Percentiles rank a stretch among this genome's conserved stretches.
Conservation (phyloP, 2,329 filamentous ascomycete genomes). For the Colletotrichum sp. region DNA sequence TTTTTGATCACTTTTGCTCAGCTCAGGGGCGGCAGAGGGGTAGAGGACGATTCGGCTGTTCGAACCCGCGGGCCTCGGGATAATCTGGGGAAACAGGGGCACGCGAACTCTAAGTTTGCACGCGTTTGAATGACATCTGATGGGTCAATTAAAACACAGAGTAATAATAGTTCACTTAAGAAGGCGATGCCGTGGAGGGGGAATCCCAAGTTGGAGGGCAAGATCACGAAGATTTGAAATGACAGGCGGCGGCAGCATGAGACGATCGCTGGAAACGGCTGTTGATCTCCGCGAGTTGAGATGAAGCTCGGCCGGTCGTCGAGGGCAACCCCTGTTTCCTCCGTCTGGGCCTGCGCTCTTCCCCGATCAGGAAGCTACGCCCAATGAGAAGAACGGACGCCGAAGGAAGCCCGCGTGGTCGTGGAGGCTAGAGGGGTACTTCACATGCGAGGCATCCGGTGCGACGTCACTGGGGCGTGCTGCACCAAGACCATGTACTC, state of each 20-base stretch:
- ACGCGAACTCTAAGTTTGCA: not conserved
- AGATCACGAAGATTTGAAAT: conserved; percentile 16
- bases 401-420: not conserved
- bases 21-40: not conserved
- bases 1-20: not conserved
- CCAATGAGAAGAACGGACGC: not conserved
- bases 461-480: not conserved
- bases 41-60: not conserved
- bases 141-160: not conserved
- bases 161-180: not conserved
- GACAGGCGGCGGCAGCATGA: conserved; percentile 14
- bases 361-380: conserved; percentile 9
- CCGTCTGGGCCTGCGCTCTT: not conserved
- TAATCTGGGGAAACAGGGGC: conserved; percentile 18
- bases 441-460: not conserved
- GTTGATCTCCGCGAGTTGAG: conserved; percentile 19
- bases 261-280: conserved; percentile 13
- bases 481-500: not conserved
- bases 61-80: not conserved
- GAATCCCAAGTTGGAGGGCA: not conserved
- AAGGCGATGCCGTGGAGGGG: not conserved
- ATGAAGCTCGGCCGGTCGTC: conserved; percentile 20
- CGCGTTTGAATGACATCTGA: not conserved
- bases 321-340: conserved; percentile 21
- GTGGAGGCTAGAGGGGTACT: conserved; percentile 19